Conservation (phyloP, 2,329 filamentous ascomycete species). For the Aspergillus quadricinctus region DNA sequence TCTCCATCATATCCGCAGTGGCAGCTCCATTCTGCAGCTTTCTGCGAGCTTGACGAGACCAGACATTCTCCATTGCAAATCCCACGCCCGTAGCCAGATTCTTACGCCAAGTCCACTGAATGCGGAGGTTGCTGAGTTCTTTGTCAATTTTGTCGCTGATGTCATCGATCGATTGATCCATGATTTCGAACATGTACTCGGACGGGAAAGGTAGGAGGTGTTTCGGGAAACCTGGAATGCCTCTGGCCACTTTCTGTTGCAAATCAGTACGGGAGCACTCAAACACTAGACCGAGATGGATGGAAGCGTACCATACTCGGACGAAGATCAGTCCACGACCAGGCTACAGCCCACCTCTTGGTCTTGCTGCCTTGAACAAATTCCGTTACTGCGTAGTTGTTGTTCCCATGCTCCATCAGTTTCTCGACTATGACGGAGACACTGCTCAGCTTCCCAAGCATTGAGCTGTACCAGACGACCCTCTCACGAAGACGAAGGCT, state of each 20-base stretch:
- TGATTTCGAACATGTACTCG: slow-evolving; percentile 42
- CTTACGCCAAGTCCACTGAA: slow-evolving; percentile 63
- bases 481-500: slow-evolving; percentile 56
- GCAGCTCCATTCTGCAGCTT: slow-evolving; percentile 38
- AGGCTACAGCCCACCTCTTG: slow-evolving; percentile 79
- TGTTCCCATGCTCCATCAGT: slow-evolving; percentile 52
- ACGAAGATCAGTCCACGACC: slow-evolving; percentile 71
- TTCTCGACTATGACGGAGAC: slow-evolving; percentile 59
- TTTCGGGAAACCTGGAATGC: slow-evolving; percentile 45
- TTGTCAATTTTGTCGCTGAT: slow-evolving; percentile 40
- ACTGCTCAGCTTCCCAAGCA: slow-evolving; percentile 80
- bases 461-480: slow-evolving; percentile 84
- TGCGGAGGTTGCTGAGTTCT: slow-evolving; percentile 53
- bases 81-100: slow-evolving; percentile 55
- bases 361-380: slow-evolving; percentile 76
- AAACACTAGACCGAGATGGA: not conserved
- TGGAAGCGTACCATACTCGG: slow-evolving; percentile 50
- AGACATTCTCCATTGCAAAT: slow-evolving; percentile 64
- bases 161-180: slow-evolving; percentile 23
- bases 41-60: slow-evolving; percentile 69
- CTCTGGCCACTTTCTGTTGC: slow-evolving; percentile 31
- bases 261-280: slow-evolving; percentile 1
- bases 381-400: slow-evolving; percentile 78
- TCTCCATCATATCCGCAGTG: slow-evolving; percentile 26
- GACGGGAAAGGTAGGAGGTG: slow-evolving; percentile 52